A percentile compares a stretch with the other conserved stretches of the same genome.
These are phyloP conservation scores for Leptographium procerum DNA, from an alignment of 2,329 filamentous ascomycete species.

Conservation along the genomic window DNA sequence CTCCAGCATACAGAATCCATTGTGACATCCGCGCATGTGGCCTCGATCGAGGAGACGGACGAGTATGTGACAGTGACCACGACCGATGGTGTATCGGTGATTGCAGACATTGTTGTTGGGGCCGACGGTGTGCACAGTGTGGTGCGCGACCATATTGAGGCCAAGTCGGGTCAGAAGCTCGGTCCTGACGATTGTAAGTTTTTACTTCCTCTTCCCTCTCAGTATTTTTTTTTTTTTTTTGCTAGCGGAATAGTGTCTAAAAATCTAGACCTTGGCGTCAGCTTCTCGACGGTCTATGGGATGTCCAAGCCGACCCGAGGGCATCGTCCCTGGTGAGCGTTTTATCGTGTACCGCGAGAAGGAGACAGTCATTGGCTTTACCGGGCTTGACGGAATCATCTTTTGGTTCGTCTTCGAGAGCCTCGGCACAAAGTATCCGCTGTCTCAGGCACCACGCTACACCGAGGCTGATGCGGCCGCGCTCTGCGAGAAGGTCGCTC, in stretches of 20 bases:
- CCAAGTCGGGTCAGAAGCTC: neutral
- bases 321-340: neutral
- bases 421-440: neutral
- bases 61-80: neutral
- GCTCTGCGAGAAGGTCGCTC: too few relatives aligned
- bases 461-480: neutral
- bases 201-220: too few relatives aligned
- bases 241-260: too few relatives aligned
- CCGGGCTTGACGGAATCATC: neutral
- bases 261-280: too few relatives aligned
- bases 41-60: neutral
- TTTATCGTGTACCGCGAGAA: neutral
- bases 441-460: neutral
- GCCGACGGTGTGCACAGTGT: slow-evolving; percentile 1
- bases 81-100: neutral
- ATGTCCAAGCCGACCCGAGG: neutral
- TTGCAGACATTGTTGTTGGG: slow-evolving; percentile 1
- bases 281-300: too few relatives aligned
- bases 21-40: neutral
- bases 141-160: neutral
- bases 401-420: neutral
- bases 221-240: too few relatives aligned
- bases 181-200: neutral
- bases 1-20: neutral
- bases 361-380: neutral